Percentiles rank a stretch among this genome's conserved stretches.
These are phyloP conservation scores for Quillaja saponaria DNA, from an alignment of 306 rosid genomes.

Conservation along the genomic window DNA sequence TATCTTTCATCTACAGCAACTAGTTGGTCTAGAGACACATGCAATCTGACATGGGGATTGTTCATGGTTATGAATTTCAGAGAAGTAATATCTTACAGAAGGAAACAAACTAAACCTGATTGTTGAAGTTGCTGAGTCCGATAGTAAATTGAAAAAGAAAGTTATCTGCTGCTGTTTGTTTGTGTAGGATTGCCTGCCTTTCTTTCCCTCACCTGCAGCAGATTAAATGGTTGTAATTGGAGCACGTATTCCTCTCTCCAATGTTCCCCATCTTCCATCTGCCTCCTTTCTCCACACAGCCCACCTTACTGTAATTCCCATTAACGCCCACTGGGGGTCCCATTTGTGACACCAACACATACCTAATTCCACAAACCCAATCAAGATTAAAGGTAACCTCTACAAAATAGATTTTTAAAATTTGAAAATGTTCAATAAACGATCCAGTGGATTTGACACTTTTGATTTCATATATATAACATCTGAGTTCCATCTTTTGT, in stretches of 20 bases:
- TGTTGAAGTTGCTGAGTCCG: slow-evolving; percentile 29
- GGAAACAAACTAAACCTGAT: slow-evolving; percentile 42
- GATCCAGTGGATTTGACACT: slow-evolving; percentile 31
- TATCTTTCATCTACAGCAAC: slow-evolving; percentile 50
- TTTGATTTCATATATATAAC: too few relatives aligned
- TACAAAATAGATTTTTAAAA: background rate
- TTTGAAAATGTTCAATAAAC: background rate
- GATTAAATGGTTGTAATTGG: slow-evolving; percentile 61
- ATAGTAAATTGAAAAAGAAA: background rate
- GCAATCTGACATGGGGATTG: slow-evolving; percentile 67
- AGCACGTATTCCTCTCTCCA: slow-evolving; percentile 64
- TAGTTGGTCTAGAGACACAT: slow-evolving; percentile 51
- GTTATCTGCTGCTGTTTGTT: slow-evolving; percentile 21
- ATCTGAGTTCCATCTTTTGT: background rate
- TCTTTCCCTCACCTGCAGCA: slow-evolving; percentile 42
- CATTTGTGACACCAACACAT: slow-evolving; percentile 48
- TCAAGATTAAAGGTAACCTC: slow-evolving; percentile 24
- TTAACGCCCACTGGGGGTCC: slow-evolving; percentile 71
- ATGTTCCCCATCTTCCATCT: slow-evolving; percentile 78
- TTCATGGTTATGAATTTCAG: slow-evolving; percentile 53
- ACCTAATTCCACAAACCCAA: slow-evolving; percentile 38
- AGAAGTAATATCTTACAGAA: slow-evolving; percentile 23
- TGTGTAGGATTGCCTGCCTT: slow-evolving; percentile 7
- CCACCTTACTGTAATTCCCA: slow-evolving; percentile 62
- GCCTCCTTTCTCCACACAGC: slow-evolving; percentile 79